phyloP scores from a whole-genome alignment of 441 rosid genomes.

The Croton laevigatus region DNA sequence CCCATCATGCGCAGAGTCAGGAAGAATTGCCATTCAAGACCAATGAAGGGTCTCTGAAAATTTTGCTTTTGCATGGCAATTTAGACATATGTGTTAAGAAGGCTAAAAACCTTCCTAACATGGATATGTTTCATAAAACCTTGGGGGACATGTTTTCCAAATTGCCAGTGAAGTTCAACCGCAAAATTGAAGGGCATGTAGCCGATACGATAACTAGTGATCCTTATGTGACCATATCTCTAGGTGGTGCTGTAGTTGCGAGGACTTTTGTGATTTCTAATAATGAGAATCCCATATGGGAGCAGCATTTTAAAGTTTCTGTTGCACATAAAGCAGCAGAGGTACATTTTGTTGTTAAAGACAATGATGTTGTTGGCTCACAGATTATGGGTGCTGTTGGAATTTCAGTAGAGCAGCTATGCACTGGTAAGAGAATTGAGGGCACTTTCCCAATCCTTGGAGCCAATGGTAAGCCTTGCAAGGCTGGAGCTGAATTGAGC shows the following conservation, averaged over 20 bases:
- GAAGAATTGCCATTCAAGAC: conserved; percentile 46
- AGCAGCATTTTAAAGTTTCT: conserved; percentile 80
- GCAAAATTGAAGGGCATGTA: conserved; percentile 45
- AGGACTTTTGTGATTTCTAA: conserved; percentile 81
- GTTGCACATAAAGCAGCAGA: conserved; percentile 82
- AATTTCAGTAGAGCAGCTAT: conserved; percentile 68
- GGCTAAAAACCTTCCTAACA: conserved; percentile 84
- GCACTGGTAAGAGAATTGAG: conserved; percentile 51
- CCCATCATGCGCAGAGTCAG: conserved; percentile 37
- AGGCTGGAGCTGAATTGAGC: conserved; percentile 61
- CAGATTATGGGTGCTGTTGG: conserved; percentile 74
- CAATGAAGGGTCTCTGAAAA: conserved; percentile 47
- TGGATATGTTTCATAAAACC: conserved; percentile 87
- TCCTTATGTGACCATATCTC: conserved; percentile 75
- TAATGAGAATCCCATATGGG: conserved; percentile 85
- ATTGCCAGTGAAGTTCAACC: conserved; percentile 35
- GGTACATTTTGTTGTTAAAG: conserved; percentile 83
- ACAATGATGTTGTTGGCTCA: conserved; percentile 85
- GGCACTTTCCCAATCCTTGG: conserved; percentile 61
- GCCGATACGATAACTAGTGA: conserved; percentile 61
- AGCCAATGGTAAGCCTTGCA: conserved; percentile 65
- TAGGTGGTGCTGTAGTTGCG: conserved; percentile 64
- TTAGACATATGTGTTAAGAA: conserved; percentile 71
- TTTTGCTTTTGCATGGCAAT: conserved; percentile 75
- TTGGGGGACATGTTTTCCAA: conserved; percentile 55